Conservation (phyloP, 306 rosid species). For the Sechiopsis laciniata region DNA sequence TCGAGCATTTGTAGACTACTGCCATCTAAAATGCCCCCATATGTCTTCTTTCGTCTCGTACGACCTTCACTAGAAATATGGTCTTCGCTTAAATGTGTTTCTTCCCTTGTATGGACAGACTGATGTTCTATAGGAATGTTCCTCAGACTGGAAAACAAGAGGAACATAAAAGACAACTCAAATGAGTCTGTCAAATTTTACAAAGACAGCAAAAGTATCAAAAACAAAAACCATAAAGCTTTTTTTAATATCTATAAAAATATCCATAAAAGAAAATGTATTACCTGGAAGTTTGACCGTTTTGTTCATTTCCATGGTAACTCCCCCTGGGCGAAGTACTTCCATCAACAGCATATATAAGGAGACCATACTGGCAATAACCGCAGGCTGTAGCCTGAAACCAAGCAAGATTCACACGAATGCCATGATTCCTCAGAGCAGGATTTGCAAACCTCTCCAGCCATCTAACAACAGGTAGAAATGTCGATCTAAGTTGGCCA, state of each 20-base stretch:
- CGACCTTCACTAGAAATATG: constrained; percentile 39
- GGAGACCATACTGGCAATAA: constrained; percentile 87
- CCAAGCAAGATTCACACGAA: constrained; percentile 77
- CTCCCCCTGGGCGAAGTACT: constrained; percentile 31
- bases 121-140: constrained; percentile 38
- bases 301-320: constrained; percentile 42
- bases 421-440: constrained; percentile 59
- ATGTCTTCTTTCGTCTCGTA: constrained; percentile 45
- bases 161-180: neutral
- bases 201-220: neutral
- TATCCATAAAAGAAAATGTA: neutral
- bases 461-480: constrained; percentile 77
- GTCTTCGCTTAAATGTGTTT: constrained; percentile 34
- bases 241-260: neutral
- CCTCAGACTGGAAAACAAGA: constrained; percentile 36
- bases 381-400: constrained; percentile 85
- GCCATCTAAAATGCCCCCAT: constrained; percentile 58
- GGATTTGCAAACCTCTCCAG: constrained; percentile 88
- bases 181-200: neutral
- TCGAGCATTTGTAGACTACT: constrained; percentile 63
- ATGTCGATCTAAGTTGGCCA: constrained; percentile 80
- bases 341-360: constrained; percentile 57
- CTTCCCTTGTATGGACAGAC: constrained; percentile 37
- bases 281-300: constrained; percentile 60
- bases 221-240: neutral